Conservation (phyloP, 768 basidiomycete species). For the Tremella fuciformis region DNA sequence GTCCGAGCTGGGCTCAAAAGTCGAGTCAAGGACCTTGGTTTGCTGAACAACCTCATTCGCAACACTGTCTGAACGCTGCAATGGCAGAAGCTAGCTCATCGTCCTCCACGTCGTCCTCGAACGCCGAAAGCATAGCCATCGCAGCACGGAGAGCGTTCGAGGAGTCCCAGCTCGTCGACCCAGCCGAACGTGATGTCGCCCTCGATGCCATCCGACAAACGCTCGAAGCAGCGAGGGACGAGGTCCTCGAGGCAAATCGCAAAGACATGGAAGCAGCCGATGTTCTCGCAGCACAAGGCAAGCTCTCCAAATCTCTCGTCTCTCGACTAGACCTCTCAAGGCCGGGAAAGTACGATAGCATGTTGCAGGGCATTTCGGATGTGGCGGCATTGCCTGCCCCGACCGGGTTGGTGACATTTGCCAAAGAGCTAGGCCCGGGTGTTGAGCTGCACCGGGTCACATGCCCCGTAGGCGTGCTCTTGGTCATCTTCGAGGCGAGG, state of each 20-base stretch:
- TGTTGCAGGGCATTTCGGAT: constrained; percentile 84
- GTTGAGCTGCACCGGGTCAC: constrained; percentile 90
- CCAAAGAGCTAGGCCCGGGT: constrained; percentile 78
- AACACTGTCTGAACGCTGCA: not conserved
- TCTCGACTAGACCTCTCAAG: constrained; percentile 73
- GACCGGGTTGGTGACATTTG: constrained; percentile 79
- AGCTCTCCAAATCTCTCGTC: constrained; percentile 77
- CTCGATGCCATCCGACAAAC: constrained; percentile 67
- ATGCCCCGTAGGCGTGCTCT: constrained; percentile 90
- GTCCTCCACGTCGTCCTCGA: constrained; percentile 11
- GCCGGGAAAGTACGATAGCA: constrained; percentile 85
- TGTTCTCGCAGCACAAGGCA: constrained; percentile 73
- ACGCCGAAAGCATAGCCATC: constrained; percentile 63
- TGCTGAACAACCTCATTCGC: constrained; percentile 6
- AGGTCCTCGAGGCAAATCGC: constrained; percentile 75
- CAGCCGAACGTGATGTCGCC: constrained; percentile 67
- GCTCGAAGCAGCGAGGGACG: constrained; percentile 63
- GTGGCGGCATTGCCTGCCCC: constrained; percentile 84
- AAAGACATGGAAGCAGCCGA: constrained; percentile 77
- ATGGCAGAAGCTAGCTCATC: not conserved
- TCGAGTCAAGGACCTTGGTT: not conserved
- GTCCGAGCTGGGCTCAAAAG: not conserved
- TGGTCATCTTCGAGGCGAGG: constrained; percentile 95
- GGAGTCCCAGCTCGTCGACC: constrained; percentile 72
- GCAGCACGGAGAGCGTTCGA: constrained; percentile 81